Conservation (phyloP, 148 eudicot species). For the Camellia sinensis region DNA sequence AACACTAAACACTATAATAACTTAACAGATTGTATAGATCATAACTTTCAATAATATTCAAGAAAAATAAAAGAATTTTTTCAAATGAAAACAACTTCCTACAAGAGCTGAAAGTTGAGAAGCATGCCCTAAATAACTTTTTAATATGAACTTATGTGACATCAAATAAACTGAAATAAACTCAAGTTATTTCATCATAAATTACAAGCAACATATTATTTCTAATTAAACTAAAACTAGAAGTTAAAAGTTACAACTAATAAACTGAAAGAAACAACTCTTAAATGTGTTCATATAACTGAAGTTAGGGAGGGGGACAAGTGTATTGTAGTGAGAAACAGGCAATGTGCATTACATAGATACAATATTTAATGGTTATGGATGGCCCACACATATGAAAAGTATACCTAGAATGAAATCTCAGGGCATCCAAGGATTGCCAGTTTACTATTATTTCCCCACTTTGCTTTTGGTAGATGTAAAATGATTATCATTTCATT, state of each 20-base stretch:
- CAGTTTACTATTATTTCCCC: neutral
- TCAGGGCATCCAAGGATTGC: conserved; percentile 17
- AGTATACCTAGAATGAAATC: neutral
- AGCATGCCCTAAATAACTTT: no score
- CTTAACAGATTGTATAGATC: no score
- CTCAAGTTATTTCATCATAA: neutral
- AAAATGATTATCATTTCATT: conserved; percentile 15
- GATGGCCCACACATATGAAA: neutral
- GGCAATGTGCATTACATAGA: conserved; percentile 6
- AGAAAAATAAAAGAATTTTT: no score
- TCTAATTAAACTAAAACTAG: no score
- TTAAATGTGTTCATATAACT: neutral
- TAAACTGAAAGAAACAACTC: neutral
- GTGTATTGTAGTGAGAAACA: neutral
- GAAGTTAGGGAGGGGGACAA: neutral
- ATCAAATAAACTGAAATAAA: neutral
- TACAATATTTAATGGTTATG: no score
- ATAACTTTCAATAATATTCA: no score
- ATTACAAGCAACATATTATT: neutral
- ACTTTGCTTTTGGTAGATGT: neutral
- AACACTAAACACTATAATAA: no score
- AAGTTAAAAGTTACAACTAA: no score
- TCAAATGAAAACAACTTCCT: no score
- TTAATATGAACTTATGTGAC: no score
- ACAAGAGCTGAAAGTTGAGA: no score